These are phyloP conservation scores for Planoprotostelium fungivorum DNA, from an alignment of 78 protist genomes.

Conservation along the genomic window DNA sequence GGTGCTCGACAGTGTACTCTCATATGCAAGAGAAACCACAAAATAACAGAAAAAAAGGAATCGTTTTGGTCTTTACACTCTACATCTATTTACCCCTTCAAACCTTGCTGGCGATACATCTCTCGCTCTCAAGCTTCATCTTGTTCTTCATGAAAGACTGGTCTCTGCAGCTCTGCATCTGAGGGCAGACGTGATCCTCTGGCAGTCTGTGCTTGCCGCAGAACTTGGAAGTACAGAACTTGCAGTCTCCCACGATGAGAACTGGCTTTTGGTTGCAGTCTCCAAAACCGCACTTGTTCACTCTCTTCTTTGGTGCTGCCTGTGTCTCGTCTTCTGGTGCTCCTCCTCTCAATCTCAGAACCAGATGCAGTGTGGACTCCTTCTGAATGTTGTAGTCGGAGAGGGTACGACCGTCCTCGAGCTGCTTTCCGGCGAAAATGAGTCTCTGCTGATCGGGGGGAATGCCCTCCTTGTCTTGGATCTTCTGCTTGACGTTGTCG, in stretches of 20 bases:
- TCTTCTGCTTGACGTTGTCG: constrained; percentile 96
- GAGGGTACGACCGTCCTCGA: constrained; percentile 89
- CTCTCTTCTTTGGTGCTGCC: not conserved
- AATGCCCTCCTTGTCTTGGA: constrained; percentile 98
- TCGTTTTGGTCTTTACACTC: too few species aligned
- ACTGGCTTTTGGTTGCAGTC: constrained; percentile 9
- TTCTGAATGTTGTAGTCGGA: constrained; percentile 88
- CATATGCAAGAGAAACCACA: too few species aligned
- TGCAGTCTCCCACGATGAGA: constrained; percentile 39
- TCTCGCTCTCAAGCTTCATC: not conserved
- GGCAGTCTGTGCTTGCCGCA: constrained; percentile 29
- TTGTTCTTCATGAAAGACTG: not conserved
- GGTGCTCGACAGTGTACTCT: too few species aligned
- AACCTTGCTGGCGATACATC: not conserved
- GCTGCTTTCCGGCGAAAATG: constrained; percentile 98
- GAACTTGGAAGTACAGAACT: constrained; percentile 17
- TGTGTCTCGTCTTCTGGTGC: not conserved
- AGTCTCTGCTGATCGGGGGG: constrained; percentile 99
- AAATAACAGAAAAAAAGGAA: too few species aligned
- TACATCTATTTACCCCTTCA: not conserved
- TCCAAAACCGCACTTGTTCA: not conserved
- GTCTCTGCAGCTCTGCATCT: not conserved
- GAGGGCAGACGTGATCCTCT: constrained; percentile 26
- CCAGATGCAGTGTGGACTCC: constrained; percentile 83
- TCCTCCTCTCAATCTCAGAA: constrained; percentile 75